Conservation (phyloP, 768 basidiomycete species). For the Amanita rimosa region DNA sequence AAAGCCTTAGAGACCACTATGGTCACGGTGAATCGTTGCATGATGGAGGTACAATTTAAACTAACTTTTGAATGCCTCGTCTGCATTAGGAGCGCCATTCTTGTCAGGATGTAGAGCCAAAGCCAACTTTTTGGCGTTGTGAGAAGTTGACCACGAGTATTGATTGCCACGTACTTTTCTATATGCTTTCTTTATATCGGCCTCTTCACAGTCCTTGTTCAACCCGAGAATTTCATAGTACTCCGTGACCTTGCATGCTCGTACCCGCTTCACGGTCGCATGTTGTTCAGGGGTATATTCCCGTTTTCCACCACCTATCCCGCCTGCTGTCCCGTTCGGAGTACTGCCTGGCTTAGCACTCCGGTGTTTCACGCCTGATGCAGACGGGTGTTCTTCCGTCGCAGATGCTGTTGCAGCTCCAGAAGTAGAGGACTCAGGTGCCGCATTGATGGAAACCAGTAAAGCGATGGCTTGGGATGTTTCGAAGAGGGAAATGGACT, state of each 20-base stretch:
- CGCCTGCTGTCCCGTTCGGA: slow-evolving; percentile 41
- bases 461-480: slow-evolving; percentile 67
- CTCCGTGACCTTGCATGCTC: slow-evolving; percentile 75
- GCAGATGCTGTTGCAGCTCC: slow-evolving; percentile 24
- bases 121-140: slow-evolving; percentile 53
- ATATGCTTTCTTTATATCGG: slow-evolving; percentile 89
- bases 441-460: slow-evolving; percentile 51
- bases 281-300: slow-evolving; percentile 82
- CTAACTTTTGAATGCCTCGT: slow-evolving; percentile 96
- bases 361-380: slow-evolving; percentile 61
- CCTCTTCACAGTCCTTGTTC: slow-evolving; percentile 73
- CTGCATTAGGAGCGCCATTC: slow-evolving; percentile 96
- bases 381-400: slow-evolving; percentile 59
- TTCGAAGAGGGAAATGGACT: slow-evolving; percentile 73
- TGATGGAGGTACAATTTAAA: slow-evolving; percentile 11
- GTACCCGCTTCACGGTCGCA: slow-evolving; percentile 76
- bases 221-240: slow-evolving; percentile 89
- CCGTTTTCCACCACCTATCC: slow-evolving; percentile 61
- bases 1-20: slow-evolving; percentile 97
- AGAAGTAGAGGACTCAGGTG: slow-evolving; percentile 30
- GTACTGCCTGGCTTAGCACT: slow-evolving; percentile 20
- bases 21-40: slow-evolving; percentile 5
- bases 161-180: slow-evolving; percentile 53
- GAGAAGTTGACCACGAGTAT: background rate
- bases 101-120: slow-evolving; percentile 86